Base-by-base conservation (phyloP, 2,329 filamentous ascomycete genomes). In the Penicillium sp. region DNA sequence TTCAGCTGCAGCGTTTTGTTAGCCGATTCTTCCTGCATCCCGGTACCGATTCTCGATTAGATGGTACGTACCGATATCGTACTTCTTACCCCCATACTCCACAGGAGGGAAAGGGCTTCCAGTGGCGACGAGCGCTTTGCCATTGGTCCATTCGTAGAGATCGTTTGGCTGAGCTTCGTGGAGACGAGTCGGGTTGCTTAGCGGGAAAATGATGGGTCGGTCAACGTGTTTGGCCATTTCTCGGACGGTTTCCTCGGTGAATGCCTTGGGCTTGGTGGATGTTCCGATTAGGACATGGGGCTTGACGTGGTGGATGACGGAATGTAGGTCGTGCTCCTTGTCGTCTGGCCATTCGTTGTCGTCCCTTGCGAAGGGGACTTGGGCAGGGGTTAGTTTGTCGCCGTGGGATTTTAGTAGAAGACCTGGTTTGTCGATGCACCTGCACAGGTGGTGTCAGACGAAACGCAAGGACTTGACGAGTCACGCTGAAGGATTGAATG, bases 221-320 rank as follows among this genome's bases (percentile, higher is more conserved):
- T 89, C 82, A 2, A 89, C 85, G 67, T 92, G 85, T 38, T 83
- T 81, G 1, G 88, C 86, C 91, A 96, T 96, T 66, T 90, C 90
- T 48, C 83, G 81, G 11, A 96, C 81, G 31, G 92, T 78, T 2
- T 90, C 84, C 66, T 92, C 81, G 0, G 89, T 94, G 76, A 96
- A 96, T 0, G 90, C 80, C 2, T 85, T 85, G 0, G 91, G 88
- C 10, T 88, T 85, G 0, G 92, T 96, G 0, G 90, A 95, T 0
- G 91, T 96, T 12, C 92, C 92, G 61, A 96, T 87, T 0, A 96
- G 81, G 1, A 94, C 88, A 66, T 96, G 90, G 0, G 92, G 92
- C 54, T 89, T 88, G 17, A 94, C 86, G 43, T 83, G 78, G 54
- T 87, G 84, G 63, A 96, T 81, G 0, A 96, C 85, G 0, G 85